These are phyloP conservation scores for Euphorbia corollata DNA, from an alignment of 441 rosid species.

Conservation along the genomic window DNA sequence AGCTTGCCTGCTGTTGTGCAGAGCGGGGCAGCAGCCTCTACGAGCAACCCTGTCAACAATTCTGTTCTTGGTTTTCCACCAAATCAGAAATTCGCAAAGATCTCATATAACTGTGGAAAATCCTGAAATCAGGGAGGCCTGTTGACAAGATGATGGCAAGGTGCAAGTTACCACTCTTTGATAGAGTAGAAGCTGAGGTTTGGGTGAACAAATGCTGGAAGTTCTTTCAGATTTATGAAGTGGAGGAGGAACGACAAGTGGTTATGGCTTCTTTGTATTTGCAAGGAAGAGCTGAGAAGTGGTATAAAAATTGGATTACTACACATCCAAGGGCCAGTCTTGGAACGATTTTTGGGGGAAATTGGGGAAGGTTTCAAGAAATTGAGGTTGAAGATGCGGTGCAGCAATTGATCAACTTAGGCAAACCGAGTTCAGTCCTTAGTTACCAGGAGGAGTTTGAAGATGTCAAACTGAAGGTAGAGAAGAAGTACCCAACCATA, in stretches of 20 bases:
- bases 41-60: too few relatives aligned
- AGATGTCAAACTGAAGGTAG: not conserved
- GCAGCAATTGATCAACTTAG: not conserved
- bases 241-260: not conserved
- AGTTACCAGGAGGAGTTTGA: not conserved
- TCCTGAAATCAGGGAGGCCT: too few relatives aligned
- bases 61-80: too few relatives aligned
- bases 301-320: not conserved
- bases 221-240: not conserved
- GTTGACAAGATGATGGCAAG: not conserved
- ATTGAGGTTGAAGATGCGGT: not conserved
- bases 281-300: not conserved
- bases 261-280: not conserved
- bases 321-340: not conserved
- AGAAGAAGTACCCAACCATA: not conserved
- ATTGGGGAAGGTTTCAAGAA: not conserved
- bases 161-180: not conserved
- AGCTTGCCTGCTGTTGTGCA: too few relatives aligned
- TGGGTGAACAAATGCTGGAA: not conserved
- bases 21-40: too few relatives aligned
- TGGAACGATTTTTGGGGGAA: not conserved
- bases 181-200: not conserved
- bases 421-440: not conserved
- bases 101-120: too few relatives aligned
- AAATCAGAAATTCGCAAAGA: too few relatives aligned